phyloP scores from a whole-genome alignment of 495 filamentous ascomycete species.

The Lichenothelia convexa region DNA sequence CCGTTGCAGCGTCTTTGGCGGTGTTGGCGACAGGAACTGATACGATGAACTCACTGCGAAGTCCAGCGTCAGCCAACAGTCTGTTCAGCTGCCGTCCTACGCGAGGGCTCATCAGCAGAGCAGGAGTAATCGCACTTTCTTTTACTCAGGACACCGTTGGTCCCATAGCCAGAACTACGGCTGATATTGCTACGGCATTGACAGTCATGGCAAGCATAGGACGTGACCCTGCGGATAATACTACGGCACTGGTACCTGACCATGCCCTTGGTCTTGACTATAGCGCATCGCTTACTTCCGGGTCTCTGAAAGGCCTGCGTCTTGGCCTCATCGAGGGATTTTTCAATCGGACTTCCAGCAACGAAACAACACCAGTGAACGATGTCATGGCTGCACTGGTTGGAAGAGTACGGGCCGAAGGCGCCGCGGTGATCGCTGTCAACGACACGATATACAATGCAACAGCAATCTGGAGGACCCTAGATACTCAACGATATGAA shows the following conservation, averaged over 20 bases:
- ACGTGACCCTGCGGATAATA: conserved; percentile 27
- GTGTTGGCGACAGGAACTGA: conserved; percentile 42
- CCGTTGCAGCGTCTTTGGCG: conserved; percentile 38
- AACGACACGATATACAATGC: conserved; percentile 34
- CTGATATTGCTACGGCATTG: conserved; percentile 35
- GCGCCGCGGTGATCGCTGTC: conserved; percentile 26
- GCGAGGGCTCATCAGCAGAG: conserved; percentile 31
- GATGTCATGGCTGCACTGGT: conserved; percentile 24
- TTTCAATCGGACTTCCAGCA: conserved; percentile 21
- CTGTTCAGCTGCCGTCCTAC: conserved; percentile 44
- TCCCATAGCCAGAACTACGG: conserved; percentile 34
- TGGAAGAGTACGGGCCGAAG: conserved; percentile 17
- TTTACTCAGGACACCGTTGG: conserved; percentile 43
- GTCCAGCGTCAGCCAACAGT: conserved; percentile 41
- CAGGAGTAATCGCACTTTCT: conserved; percentile 41
- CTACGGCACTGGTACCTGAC: conserved; percentile 22
- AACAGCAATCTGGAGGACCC: conserved; percentile 20
- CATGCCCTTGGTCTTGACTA: conserved; percentile 24
- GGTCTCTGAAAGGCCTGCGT: conserved; percentile 24
- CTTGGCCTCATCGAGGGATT: conserved; percentile 32
- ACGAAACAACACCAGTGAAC: conserved; percentile 37
- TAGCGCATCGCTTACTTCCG: conserved; percentile 17
- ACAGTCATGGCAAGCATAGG: conserved; percentile 37
- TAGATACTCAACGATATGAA: conserved; percentile 42
- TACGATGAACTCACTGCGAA: conserved; percentile 43